Percentiles rank a stretch among this genome's conserved stretches.
Conservation (phyloP, 2,329 filamentous ascomycete genomes). For the Diaporthe caulivora region DNA sequence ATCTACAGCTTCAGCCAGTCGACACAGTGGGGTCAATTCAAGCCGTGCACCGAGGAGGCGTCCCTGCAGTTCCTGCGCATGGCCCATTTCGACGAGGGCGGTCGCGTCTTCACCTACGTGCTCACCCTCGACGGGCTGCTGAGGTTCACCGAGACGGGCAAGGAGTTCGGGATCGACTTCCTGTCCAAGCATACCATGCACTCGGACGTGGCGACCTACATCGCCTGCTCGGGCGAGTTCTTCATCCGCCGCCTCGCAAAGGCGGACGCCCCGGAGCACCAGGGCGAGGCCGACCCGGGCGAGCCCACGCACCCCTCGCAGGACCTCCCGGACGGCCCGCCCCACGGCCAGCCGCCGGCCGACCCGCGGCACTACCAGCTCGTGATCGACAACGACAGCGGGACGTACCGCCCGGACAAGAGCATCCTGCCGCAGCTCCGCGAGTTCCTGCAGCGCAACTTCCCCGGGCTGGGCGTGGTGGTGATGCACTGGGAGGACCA, state of each 20-base stretch:
- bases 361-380: conserved; percentile 79
- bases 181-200: conserved; percentile 98
- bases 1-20: conserved; percentile 89
- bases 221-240: conserved; percentile 94
- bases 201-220: conserved; percentile 89
- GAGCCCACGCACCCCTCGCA: conserved; percentile 65
- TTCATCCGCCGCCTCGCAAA: conserved; percentile 79
- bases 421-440: conserved; percentile 79
- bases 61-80: conserved; percentile 86
- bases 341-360: conserved; percentile 55
- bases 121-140: conserved; percentile 88
- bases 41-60: conserved; percentile 76
- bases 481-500: conserved; percentile 85
- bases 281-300: conserved; percentile 53
- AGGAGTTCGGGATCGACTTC: conserved; percentile 94
- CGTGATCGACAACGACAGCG: conserved; percentile 94
- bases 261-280: conserved; percentile 54
- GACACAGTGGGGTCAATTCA: conserved; percentile 79
- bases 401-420: conserved; percentile 91
- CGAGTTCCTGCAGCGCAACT: conserved; percentile 76
- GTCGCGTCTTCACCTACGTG: conserved; percentile 91
- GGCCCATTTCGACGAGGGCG: conserved; percentile 86
- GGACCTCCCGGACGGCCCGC: conserved; percentile 61
- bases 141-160: conserved; percentile 94
- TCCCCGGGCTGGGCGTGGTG: conserved; percentile 81